A percentile compares a stretch with the other conserved stretches of the same genome.
These are phyloP conservation scores for Crithidia sp. DNA, from an alignment of 208 protist species.

Conservation along the genomic window DNA sequence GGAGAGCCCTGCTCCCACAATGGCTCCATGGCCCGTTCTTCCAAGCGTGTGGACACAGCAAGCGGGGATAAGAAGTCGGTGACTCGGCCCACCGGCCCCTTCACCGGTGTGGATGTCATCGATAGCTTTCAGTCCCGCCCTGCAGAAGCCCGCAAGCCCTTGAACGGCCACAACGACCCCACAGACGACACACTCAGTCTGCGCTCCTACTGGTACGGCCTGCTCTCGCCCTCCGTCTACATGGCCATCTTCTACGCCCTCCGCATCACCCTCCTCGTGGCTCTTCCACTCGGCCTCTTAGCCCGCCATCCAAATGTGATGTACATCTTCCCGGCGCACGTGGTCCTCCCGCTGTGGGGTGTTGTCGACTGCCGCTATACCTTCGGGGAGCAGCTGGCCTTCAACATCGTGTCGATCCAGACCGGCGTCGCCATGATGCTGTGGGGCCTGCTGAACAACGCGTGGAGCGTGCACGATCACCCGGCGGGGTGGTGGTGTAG, in stretches of 20 bases:
- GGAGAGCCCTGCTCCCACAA: neutral
- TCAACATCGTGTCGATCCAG: slow-evolving; percentile 33
- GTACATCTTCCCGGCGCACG: slow-evolving; percentile 44
- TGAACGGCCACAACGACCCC: slow-evolving; percentile 21
- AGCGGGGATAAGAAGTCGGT: no score
- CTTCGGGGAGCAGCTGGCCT: slow-evolving; percentile 54
- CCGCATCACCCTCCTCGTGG: slow-evolving; percentile 57
- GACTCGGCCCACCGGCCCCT: no score
- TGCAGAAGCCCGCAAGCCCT: neutral
- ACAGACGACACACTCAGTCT: slow-evolving; percentile 35
- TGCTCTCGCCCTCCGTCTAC: slow-evolving; percentile 52
- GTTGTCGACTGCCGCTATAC: slow-evolving; percentile 52
- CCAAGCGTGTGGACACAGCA: neutral
- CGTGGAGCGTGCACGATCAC: slow-evolving; percentile 34
- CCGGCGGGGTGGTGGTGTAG: slow-evolving; percentile 62
- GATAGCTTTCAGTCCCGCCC: neutral
- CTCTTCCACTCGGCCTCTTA: slow-evolving; percentile 46
- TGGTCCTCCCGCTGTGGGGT: slow-evolving; percentile 42
- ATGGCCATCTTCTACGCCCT: slow-evolving; percentile 52
- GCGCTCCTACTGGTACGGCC: slow-evolving; percentile 34
- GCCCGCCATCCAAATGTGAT: slow-evolving; percentile 27
- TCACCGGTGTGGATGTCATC: neutral
- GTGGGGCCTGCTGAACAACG: slow-evolving; percentile 49
- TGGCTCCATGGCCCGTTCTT: neutral
- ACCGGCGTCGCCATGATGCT: slow-evolving; percentile 31